These are phyloP conservation scores for Cucumis sativus DNA, from an alignment of 306 rosid species.

Conservation along the genomic window Cucumber_9930_V3 NC_026661.2:17758501-17759000, in stretches of 20 bases:
- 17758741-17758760: not conserved
- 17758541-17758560: too few species aligned
- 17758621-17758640: too few species aligned
- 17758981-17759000: not conserved
- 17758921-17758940: slow-evolving; percentile 38
- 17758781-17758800: slow-evolving; percentile 3
- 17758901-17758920: slow-evolving; percentile 68
- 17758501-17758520: too few species aligned
- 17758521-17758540: too few species aligned
- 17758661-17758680: too few species aligned
- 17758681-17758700: too few species aligned
- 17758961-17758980: not conserved
- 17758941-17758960: not conserved
- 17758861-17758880: slow-evolving; percentile 29
- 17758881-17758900: slow-evolving; percentile 24
- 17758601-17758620: too few species aligned
- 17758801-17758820: not conserved
- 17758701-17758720: too few species aligned
- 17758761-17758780: slow-evolving; percentile 7
- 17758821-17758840: slow-evolving; percentile 22
- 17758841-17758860: slow-evolving; percentile 19
- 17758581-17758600: too few species aligned
- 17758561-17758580: too few species aligned
- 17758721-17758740: not conserved
- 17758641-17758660: too few species aligned